Base-by-base conservation (phyloP, 2,329 filamentous ascomycete genomes). In the Penicillium palitans region DNA sequence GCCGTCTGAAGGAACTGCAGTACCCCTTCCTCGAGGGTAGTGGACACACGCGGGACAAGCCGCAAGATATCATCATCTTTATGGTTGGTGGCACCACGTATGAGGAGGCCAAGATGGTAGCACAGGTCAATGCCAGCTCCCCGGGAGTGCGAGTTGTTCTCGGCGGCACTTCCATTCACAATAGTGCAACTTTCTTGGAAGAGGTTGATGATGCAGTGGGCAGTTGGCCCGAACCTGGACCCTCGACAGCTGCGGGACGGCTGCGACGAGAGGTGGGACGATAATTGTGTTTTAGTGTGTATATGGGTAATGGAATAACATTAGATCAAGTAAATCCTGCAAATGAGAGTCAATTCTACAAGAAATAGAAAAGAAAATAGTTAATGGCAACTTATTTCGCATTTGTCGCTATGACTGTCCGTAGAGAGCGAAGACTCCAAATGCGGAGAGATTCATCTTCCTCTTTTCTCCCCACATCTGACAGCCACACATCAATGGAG, bases 91-190 rank as follows among this genome's bases (percentile, higher is more conserved):
- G 95, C 3, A 87, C 89, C 19, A 99, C 95, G 0, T 99, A 97
- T 70, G 95, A 99, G 74, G 95, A 99, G 75, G 93, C 95, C 6
- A 97, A 96, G 79, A 92, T 91, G 83, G 87, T 98, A 40, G 91
- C 95, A n/a, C 87, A 93, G 66, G 87, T 99, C 59, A 99, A 99
- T 77, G 92, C 92, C 19, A 91, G 89, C 57, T 90, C 90, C 12
- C 93, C 93, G 0, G 95, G 95, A 0, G 84, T 98, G 10, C 85
- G 95, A 55, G 88, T 99, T 4, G 92, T 98, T 12, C 79, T 99
- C 6, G 93, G 92, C 10, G 93, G 92, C 4, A 98, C 95, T 0
- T 87, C 85, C 7, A 83, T 99, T 64, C 90, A 96, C 69, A 99
- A 97, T 70, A 92, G 91, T 62, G 83, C 84, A 12, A 90, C 87